Conservation (phyloP, 2,329 filamentous ascomycete genomes). For the Hypoxylon sp. region DNA sequence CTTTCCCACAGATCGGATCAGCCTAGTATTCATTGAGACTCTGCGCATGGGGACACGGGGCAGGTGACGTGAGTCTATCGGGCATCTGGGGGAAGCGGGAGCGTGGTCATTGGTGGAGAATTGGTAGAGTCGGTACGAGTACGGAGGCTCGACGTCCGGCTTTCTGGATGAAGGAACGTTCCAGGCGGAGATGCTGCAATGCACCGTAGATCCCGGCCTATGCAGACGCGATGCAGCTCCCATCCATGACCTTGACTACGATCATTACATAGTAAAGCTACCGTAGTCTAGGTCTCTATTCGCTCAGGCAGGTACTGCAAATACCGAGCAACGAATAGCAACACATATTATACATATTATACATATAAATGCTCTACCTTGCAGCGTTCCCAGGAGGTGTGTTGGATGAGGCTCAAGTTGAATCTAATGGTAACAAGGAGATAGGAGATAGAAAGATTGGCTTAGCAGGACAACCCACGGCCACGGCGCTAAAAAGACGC, state of each 20-base stretch:
- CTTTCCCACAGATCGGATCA: slow-evolving; percentile 1
- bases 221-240: slow-evolving; percentile 32
- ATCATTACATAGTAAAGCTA: slow-evolving; percentile 15
- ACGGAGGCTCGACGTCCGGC: slow-evolving; percentile 35
- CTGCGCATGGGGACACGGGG: neutral
- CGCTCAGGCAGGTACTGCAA: slow-evolving; percentile 7
- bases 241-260: slow-evolving; percentile 12
- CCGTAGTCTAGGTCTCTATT: slow-evolving; percentile 15
- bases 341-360: slow-evolving; percentile 7
- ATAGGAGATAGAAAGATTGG: neutral
- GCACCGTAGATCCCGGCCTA: slow-evolving; percentile 36
- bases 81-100: slow-evolving; percentile 9
- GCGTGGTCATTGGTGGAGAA: neutral
- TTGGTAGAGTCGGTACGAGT: slow-evolving; percentile 6
- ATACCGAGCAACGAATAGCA: neutral
- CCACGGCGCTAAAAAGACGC: neutral
- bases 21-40: slow-evolving; percentile 3
- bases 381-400: neutral
- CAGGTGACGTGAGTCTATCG: slow-evolving; percentile 9
- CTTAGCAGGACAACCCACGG: neutral
- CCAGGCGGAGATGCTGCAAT: slow-evolving; percentile 35
- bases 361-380: neutral
- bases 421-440: neutral
- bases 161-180: slow-evolving; percentile 28
- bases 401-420: slow-evolving; percentile 12